Percentiles rank a stretch among this genome's conserved stretches.
Conservation (phyloP, 305 asterid genomes). For the Fraxinus velutina region DNA sequence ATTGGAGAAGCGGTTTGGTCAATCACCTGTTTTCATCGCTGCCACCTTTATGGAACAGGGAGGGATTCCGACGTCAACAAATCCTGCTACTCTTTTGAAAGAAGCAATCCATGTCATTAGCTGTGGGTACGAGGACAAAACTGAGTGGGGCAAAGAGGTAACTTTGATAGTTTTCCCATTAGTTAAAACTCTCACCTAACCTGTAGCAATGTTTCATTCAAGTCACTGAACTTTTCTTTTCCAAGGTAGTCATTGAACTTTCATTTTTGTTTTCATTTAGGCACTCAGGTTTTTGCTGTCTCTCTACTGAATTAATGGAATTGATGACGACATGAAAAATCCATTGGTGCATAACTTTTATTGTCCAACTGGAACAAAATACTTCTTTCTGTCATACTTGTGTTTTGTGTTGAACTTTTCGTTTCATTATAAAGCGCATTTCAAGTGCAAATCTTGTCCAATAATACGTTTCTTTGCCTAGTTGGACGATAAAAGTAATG, state of each 20-base stretch:
- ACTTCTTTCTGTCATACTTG: not conserved
- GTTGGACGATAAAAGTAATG: not conserved
- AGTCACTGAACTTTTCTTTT: not conserved
- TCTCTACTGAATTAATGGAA: not conserved
- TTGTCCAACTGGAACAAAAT: not conserved
- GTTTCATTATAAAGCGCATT: not conserved
- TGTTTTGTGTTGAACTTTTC: not conserved
- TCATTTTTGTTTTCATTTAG: not conserved
- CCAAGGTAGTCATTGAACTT: not conserved
- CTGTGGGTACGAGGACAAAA: slow-evolving; percentile 40
- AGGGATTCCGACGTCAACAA: slow-evolving; percentile 34
- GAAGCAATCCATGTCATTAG: slow-evolving; percentile 43
- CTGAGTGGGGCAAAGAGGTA: slow-evolving; percentile 42
- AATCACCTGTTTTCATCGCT: slow-evolving; percentile 37
- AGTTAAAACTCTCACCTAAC: not conserved
- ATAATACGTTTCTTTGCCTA: not conserved
- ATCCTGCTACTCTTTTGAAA: slow-evolving; percentile 34
- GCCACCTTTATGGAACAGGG: slow-evolving; percentile 40
- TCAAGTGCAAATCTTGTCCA: not conserved
- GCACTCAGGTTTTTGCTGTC: not conserved
- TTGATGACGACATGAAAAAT: not conserved
- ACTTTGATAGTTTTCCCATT: not conserved
- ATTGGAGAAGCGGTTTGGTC: slow-evolving; percentile 41
- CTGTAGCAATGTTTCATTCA: not conserved
- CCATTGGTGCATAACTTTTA: not conserved